phyloP scores from a whole-genome alignment of 805 yeast species.

The Schizosaccharomyces cryophilus region DNA sequence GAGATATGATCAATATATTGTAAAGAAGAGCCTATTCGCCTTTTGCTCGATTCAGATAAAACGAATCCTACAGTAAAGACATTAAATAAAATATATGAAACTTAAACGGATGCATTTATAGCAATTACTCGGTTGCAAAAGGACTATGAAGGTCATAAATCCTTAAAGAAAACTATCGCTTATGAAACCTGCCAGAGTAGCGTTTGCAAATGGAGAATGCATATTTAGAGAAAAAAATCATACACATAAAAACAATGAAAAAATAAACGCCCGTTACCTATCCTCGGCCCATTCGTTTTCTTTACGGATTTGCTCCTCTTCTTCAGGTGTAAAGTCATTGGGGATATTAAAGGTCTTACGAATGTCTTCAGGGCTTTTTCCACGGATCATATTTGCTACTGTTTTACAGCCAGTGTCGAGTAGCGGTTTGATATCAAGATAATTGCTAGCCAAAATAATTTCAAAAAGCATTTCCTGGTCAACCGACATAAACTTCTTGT shows the following conservation, averaged over 20 bases:
- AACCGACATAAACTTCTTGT: constrained; percentile 72
- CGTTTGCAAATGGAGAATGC: background rate
- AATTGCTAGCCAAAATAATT: constrained; percentile 23
- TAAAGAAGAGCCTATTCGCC: too few relatives aligned
- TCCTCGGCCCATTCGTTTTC: constrained; percentile 23
- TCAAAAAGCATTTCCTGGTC: constrained; percentile 40
- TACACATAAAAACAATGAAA: background rate
- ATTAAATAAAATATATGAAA: too few relatives aligned
- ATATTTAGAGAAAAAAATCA: background rate
- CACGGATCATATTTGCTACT: constrained; percentile 25
- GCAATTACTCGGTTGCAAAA: too few relatives aligned
- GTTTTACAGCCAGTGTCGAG: constrained; percentile 26
- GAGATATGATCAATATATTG: too few relatives aligned
- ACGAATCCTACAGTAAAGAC: too few relatives aligned
- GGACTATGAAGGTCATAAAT: too few relatives aligned
- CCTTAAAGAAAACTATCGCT: too few relatives aligned
- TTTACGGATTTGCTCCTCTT: constrained; percentile 22
- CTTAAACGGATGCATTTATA: too few relatives aligned
- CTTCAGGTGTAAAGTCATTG: constrained; percentile 25
- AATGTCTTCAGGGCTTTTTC: constrained; percentile 23
- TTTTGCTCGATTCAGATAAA: too few relatives aligned
- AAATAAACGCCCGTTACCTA: constrained; percentile 8
- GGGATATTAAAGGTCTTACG: constrained; percentile 21
- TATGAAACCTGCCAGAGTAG: too few relatives aligned
- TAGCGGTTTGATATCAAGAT: constrained; percentile 22